phyloP scores from a whole-genome alignment of 257 asterid genomes.

The Nicotiana obtusifolia region DNA sequence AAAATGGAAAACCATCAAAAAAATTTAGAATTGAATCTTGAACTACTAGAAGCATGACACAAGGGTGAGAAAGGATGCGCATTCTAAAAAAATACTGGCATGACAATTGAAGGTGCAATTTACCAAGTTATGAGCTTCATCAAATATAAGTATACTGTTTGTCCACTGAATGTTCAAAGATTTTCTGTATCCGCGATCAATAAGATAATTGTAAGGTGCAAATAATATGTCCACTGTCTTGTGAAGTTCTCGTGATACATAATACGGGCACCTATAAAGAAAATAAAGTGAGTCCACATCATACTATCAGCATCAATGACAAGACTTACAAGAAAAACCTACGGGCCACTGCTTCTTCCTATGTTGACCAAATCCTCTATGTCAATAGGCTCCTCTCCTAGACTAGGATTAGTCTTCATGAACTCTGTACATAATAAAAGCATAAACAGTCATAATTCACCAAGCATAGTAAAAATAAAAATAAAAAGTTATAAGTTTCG shows the following conservation, averaged over 20 bases:
- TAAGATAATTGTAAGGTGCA: slow-evolving; percentile 97
- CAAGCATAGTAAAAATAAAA: not conserved
- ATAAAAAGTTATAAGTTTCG: not conserved
- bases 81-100: slow-evolving; percentile 12
- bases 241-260: slow-evolving; percentile 86
- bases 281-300: slow-evolving; percentile 24
- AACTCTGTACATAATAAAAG: slow-evolving; percentile 37
- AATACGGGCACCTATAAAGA: slow-evolving; percentile 84
- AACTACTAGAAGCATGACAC: slow-evolving; percentile 3
- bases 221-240: slow-evolving; percentile 83
- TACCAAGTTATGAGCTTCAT: slow-evolving; percentile 99
- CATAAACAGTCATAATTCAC: not conserved
- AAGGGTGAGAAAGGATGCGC: slow-evolving; percentile 1
- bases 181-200: slow-evolving; percentile 71
- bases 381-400: slow-evolving; percentile 95
- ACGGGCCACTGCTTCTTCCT: slow-evolving; percentile 92
- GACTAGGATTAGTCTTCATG: slow-evolving; percentile 53
- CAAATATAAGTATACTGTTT: slow-evolving; percentile 84
- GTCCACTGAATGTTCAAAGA: slow-evolving; percentile 64
- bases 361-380: slow-evolving; percentile 94
- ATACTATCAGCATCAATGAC: slow-evolving; percentile 14
- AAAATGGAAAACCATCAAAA: slow-evolving; percentile 11
- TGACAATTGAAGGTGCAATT: slow-evolving; percentile 20
- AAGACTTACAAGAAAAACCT: slow-evolving; percentile 27
- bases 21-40: not conserved